Evolutionary conservation across 169 alveolate genomes (phyloP).

Genomic region (Cryptosporidium parvum): DNA sequence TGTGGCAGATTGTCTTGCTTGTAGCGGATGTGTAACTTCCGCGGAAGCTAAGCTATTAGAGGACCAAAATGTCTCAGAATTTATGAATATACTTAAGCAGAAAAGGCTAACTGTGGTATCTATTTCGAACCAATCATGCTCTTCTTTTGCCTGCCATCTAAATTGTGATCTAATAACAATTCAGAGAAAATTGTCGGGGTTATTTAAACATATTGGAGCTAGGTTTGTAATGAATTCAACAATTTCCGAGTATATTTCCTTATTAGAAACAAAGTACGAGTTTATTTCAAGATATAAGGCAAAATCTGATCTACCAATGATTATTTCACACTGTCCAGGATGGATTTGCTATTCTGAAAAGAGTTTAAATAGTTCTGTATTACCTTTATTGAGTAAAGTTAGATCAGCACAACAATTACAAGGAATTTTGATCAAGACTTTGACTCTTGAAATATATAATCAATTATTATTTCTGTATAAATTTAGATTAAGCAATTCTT

Average conservation of each 20-base stretch:
- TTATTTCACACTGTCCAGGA: constrained; percentile 94
- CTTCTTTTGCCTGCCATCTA: constrained; percentile 83
- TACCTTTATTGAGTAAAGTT: constrained; percentile 87
- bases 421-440: constrained; percentile 84
- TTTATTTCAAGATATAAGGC: constrained; percentile 73
- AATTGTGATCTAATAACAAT: constrained; percentile 75
- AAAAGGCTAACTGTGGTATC: constrained; percentile 82
- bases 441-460: constrained; percentile 51
- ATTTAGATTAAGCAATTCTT: neutral
- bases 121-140: constrained; percentile 88
- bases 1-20: constrained; percentile 91
- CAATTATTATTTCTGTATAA: constrained; percentile 45
- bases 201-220: constrained; percentile 80
- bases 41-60: constrained; percentile 90
- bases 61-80: constrained; percentile 85
- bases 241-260: constrained; percentile 77
- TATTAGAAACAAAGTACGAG: constrained; percentile 77
- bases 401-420: constrained; percentile 90
- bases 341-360: constrained; percentile 95
- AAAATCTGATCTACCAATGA: constrained; percentile 78
- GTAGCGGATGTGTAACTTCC: constrained; percentile 94
- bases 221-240: constrained; percentile 78
- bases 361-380: constrained; percentile 84
- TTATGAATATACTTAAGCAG: constrained; percentile 77
- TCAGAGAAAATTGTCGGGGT: constrained; percentile 77